Base-by-base conservation (phyloP, 441 rosid species). In the Capsella rubella region DNA sequence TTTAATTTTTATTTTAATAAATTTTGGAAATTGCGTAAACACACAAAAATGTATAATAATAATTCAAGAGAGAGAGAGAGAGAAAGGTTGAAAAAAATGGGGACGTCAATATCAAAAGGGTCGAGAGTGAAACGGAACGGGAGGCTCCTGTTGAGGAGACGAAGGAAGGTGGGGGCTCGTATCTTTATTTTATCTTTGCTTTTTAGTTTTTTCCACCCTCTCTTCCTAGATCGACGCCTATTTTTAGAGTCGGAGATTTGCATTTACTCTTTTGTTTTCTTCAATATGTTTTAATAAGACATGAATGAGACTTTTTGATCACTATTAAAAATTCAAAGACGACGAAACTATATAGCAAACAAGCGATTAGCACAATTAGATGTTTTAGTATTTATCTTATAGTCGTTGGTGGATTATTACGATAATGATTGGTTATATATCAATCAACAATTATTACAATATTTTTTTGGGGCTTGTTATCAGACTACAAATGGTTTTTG, bases 81-180 rank as follows among this genome's bases (percentile, higher is more conserved):
- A 46, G 7, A n/a, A n/a, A 49, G 69, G 77, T 79, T 77, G 79
- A 60, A 49, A 37, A 47, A 56, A 54, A 37, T 10, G 42, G 42
- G 42, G 15, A 74, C 62, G 55, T 74, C 69, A 42, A 59, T 32
- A 71, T 72, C 76, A 52, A 60, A 12, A 13, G 13, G 63, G 73
- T 74, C 74, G 72, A 74, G 67, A 29, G 77, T 40, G 77, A 47
- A 80, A 71, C 29, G 78, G 83, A 75, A 72, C 69, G 77, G 75
- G 68, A 59, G 79, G 67, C 21, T 67, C 64, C 14, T 40, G 45
- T 40, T 46, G 64, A 60, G 67, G 64, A 46, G 67, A 51, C 29
- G 25, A 28, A 21, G 58, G 25, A 4, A 37, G 27, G 27, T 67
- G 1, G 61, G 67, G 62, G 4, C 46, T 60, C 67, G 14, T 29